Evolutionary conservation across 1,284 basidiomycete species (phyloP), one percentile per base, ranked within the genome.

Genomic region (Cutaneotrichosporon cavernicola): DNA sequence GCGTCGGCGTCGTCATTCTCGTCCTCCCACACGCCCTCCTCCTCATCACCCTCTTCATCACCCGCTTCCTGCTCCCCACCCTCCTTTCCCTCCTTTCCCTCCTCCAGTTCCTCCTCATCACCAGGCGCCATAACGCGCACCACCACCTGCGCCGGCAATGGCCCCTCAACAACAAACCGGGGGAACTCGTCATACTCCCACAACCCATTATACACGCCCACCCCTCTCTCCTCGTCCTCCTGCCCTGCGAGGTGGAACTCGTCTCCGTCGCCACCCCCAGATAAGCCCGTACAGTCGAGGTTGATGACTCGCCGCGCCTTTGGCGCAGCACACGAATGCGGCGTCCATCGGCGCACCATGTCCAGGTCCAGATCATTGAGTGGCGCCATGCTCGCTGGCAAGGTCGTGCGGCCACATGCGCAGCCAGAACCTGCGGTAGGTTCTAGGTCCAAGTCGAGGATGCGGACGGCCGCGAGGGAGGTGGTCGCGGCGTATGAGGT

Each of bases 121-220:
- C 55, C 55, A 3, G 55, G 55, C 14, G 38, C 38, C 55, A 56
- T 56, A 10, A 56, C 55, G 13, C 55, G 55, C 22, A 56, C 4
- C 9, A 56, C 55, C 18, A 56, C 55, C 10, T 30, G 8, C 5
- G 10, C 13, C 4, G 55, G 55, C 55, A 56, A 10, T 5, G 38
- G 0, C 4, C 38, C 16, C 18, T 56, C 55, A 1, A 56, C 36
- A 5, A 56, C 38, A 14, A 56, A 56, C 0, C 55, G 55, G 22
- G 55, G 55, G 26, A 56, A 56, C 55, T 56, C 55, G 55, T 56
- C 55, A 21, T 56, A 56, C 55, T 56, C 55, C 55, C 55, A 56
- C 22, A 43, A 10, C 4, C 55, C 55, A 7, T 14, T 40, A 11
- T 43, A 56, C n/a, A 40, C 38, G 11, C 14, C 51, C 22, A 40